These are phyloP conservation scores for Termitomyces sp. DNA, from an alignment of 768 basidiomycete species.

Conservation along the genomic window DNA sequence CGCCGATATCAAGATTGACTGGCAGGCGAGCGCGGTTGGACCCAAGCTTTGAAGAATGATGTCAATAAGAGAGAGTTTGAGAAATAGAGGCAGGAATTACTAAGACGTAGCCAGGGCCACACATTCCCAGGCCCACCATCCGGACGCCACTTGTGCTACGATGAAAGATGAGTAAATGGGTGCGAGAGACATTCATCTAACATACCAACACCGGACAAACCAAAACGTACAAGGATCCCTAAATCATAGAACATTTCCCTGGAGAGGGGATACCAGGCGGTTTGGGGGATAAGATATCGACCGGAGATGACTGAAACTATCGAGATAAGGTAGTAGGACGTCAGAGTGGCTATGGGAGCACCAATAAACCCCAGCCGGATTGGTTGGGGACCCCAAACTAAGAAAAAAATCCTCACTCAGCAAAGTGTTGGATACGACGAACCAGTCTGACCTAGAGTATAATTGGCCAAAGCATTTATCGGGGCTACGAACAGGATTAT, in stretches of 20 bases:
- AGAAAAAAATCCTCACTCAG: background rate
- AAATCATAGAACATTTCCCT: conserved; percentile 60
- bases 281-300: conserved; percentile 51
- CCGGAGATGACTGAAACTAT: conserved; percentile 58
- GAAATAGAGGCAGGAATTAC: conserved; percentile 15
- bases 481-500: conserved; percentile 78
- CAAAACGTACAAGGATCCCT: conserved; percentile 64
- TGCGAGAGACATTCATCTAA: background rate
- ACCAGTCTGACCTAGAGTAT: conserved; percentile 56
- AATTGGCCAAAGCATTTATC: conserved; percentile 79
- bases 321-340: conserved; percentile 79
- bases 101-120: conserved; percentile 51
- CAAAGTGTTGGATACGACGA: background rate
- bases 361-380: conserved; percentile 86
- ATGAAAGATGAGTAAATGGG: background rate
- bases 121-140: conserved; percentile 98
- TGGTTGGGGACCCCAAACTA: conserved; percentile 79
- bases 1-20: conserved; percentile 77
- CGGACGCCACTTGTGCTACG: conserved; percentile 70
- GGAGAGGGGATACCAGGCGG: conserved; percentile 79
- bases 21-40: conserved; percentile 74
- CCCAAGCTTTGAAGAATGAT: conserved; percentile 52
- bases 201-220: conserved; percentile 76
- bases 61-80: background rate
- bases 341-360: conserved; percentile 82